Conservation (phyloP, 495 filamentous ascomycete species). For the Clavariopsis aquatica region DNA sequence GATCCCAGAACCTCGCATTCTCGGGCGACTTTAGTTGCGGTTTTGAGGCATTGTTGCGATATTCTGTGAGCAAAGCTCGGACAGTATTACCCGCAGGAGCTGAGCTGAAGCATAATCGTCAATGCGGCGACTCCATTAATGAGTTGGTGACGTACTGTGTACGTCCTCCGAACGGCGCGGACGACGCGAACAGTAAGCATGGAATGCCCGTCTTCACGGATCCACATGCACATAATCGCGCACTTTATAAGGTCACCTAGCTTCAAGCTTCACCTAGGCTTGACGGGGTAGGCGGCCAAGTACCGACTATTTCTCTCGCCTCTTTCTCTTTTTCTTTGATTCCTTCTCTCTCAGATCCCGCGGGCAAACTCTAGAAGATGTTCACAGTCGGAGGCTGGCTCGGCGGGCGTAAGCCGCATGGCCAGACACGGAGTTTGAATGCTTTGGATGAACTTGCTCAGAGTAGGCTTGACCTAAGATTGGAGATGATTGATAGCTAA, state of each 20-base stretch:
- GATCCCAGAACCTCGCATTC: not conserved
- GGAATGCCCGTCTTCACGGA: not conserved
- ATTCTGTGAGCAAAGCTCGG: not conserved
- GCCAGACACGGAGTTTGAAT: conserved; percentile 60
- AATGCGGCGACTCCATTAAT: not conserved
- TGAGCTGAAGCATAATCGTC: not conserved
- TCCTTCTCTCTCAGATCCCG: not conserved
- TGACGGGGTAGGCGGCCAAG: not conserved
- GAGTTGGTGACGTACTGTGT: not conserved
- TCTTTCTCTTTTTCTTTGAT: not conserved
- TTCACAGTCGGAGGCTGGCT: conserved; percentile 55
- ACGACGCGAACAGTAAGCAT: not conserved
- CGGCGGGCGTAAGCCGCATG: conserved; percentile 51
- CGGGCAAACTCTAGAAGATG: conserved; percentile 31
- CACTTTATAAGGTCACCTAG: not conserved
- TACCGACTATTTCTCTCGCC: not conserved
- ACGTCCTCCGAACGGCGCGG: not conserved
- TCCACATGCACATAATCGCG: not conserved
- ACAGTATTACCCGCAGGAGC: not conserved
- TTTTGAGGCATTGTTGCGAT: not conserved
- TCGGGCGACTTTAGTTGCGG: not conserved
- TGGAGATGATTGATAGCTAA: conserved; percentile 18
- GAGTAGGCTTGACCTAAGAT: conserved; percentile 46
- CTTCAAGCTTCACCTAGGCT: not conserved
- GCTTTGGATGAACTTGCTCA: conserved; percentile 60